These are phyloP conservation scores for Pseudozyma flocculosa DNA, from an alignment of 1,284 basidiomycete genomes.

Conservation along the genomic window DNA sequence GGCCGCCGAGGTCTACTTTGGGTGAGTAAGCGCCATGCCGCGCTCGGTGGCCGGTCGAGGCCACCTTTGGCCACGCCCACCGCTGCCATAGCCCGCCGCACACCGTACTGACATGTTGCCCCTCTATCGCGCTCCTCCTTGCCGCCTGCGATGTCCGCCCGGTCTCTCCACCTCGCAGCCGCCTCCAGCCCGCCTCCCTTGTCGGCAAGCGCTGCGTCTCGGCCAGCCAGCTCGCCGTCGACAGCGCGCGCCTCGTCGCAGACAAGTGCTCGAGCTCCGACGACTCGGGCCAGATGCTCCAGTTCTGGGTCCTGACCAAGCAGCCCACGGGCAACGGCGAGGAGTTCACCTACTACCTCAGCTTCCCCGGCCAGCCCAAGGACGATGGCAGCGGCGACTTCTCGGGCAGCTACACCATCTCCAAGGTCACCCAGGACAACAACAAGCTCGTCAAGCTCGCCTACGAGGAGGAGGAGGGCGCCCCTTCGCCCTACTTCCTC, in stretches of 20 bases:
- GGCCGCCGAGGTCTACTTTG: conserved; percentile 26
- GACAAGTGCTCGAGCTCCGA: conserved; percentile 24
- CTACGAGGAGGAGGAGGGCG: conserved; percentile 11
- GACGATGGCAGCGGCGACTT: conserved; percentile 19
- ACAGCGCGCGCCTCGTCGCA: conserved; percentile 16
- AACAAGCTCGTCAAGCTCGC: conserved; percentile 26
- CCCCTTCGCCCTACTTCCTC: conserved; percentile 23
- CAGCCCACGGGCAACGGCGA: conserved; percentile 14
- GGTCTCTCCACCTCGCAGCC: too few relatives aligned
- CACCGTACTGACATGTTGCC: too few relatives aligned
- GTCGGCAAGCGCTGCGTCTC: conserved; percentile 32
- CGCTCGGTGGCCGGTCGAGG: too few relatives aligned
- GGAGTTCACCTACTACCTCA: conserved; percentile 25
- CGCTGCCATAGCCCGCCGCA: too few relatives aligned
- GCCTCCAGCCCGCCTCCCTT: conserved; percentile 28
- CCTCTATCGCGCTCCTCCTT: too few relatives aligned
- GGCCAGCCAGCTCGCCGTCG: conserved; percentile 11
- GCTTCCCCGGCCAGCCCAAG: conserved; percentile 25
- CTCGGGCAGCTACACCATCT: conserved; percentile 18
- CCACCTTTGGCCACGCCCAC: too few relatives aligned
- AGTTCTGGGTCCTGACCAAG: conserved; percentile 39
- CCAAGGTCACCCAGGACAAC: conserved; percentile 5
- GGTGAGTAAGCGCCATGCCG: neutral
- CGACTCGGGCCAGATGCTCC: conserved; percentile 33
- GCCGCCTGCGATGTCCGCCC: too few relatives aligned